Evolutionary conservation across 768 basidiomycete species (phyloP), one percentile per base, ranked within the genome.

Genomic region (Naganishia friedmannii): DNA sequence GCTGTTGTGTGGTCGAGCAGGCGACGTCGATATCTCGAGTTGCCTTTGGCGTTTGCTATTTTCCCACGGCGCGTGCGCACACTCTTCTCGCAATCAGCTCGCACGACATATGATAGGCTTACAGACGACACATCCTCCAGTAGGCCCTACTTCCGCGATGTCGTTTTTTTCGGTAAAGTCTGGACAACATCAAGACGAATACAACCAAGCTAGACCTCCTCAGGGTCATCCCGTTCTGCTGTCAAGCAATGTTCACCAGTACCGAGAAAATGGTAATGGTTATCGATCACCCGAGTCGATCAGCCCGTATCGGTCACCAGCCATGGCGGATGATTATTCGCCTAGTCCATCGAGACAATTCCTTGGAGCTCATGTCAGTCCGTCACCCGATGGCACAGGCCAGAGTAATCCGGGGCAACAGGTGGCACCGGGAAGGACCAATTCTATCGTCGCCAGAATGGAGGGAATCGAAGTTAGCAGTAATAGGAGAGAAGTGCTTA

Each of bases 361-460:
- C 31, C 34, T 28, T 3, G 60, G 28, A 10, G 23, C 26, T 17
- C 39, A 42, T 17, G n/a, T 46, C 39, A 63, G 60, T 63, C 42
- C 60, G 5, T 42, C 60, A 42, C 42, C 39, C 1, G 60, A 29
- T 7, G 28, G 37, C 15, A 10, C 60, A 4, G 19, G 23, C 26
- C 37, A 26, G 8, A 13, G n/a, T n/a, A 9, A 26, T 12, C 2
- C 37, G 6, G 21, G 7, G 32, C 60, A 26, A 12, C 60, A 63
- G 39, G 28, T 8, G 28, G 23, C 42, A n/a, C 42, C 60, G 6
- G 60, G 17, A 6, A n/a, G 39, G 21, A 42, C 60, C 37, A 63
- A 63, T 63, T 63, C 60, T 19, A 63, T 63, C 26, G 60, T 63
- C 17, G 60, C 39, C 39, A 42, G 60, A 15, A 63, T 63, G 60